A percentile compares a stretch with the other conserved stretches of the same genome.
These are phyloP conservation scores for Volvariella surrecta DNA, from an alignment of 1,284 basidiomycete genomes.

Conservation along the genomic window DNA sequence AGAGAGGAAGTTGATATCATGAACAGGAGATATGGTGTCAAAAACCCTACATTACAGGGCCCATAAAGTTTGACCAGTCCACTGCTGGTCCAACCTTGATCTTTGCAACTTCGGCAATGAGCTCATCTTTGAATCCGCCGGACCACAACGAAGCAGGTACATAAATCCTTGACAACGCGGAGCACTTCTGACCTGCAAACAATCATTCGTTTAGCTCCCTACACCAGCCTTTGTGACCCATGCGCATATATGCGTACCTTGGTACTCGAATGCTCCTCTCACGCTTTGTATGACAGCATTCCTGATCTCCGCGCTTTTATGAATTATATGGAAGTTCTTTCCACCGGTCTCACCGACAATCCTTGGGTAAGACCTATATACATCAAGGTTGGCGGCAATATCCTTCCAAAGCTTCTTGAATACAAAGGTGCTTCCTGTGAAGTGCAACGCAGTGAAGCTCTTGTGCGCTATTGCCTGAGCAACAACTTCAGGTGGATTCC, in stretches of 20 bases:
- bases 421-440: slow-evolving; percentile 93
- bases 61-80: slow-evolving; percentile 86
- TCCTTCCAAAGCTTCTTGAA: slow-evolving; percentile 97
- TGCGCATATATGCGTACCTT: slow-evolving; percentile 41
- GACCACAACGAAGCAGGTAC: slow-evolving; percentile 86
- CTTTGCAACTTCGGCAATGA: slow-evolving; percentile 70
- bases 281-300: slow-evolving; percentile 88
- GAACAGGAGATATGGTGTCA: slow-evolving; percentile 4
- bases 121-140: slow-evolving; percentile 77
- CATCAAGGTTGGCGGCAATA: slow-evolving; percentile 83
- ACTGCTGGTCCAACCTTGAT: slow-evolving; percentile 80
- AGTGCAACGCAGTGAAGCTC: slow-evolving; percentile 87
- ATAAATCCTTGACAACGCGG: slow-evolving; percentile 88
- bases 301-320: slow-evolving; percentile 79
- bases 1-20: not conserved
- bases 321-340: slow-evolving; percentile 97
- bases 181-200: slow-evolving; percentile 84
- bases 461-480: slow-evolving; percentile 75
- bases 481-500: slow-evolving; percentile 75
- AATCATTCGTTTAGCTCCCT: not conserved
- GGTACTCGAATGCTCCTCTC: slow-evolving; percentile 93
- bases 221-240: not conserved
- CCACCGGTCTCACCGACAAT: slow-evolving; percentile 97
- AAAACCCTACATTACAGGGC: slow-evolving; percentile 81
- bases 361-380: slow-evolving; percentile 84